Percentiles rank a stretch among this genome's conserved stretches.
These are phyloP conservation scores for Globisporangium parvum DNA, from an alignment of 352 stramenopile genomes.

Conservation along the genomic window DNA sequence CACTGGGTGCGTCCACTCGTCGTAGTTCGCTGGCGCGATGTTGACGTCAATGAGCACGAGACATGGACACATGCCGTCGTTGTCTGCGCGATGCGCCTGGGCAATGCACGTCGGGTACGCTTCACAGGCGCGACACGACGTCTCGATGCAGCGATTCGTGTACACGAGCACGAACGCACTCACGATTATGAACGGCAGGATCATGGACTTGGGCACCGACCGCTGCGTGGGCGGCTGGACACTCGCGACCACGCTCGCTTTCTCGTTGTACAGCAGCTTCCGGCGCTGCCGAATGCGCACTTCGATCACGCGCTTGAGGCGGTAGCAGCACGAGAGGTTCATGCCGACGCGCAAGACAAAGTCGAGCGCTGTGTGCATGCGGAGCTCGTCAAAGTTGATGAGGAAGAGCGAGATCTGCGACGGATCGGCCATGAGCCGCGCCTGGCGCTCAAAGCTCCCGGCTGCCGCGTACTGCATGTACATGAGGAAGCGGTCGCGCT, in stretches of 20 bases:
- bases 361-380: slow-evolving; percentile 16
- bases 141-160: slow-evolving; percentile 14
- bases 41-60: slow-evolving; percentile 28
- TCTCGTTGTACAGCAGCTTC: slow-evolving; percentile 7
- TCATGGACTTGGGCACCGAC: slow-evolving; percentile 17
- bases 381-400: slow-evolving; percentile 24
- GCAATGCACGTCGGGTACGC: slow-evolving; percentile 22
- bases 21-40: slow-evolving; percentile 8
- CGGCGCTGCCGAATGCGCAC: slow-evolving; percentile 8
- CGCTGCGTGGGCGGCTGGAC: slow-evolving; percentile 1
- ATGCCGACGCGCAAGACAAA: slow-evolving; percentile 21
- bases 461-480: slow-evolving; percentile 13
- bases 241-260: not conserved
- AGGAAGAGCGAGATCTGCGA: slow-evolving; percentile 26
- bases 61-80: slow-evolving; percentile 23
- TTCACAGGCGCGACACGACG: slow-evolving; percentile 9
- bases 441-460: slow-evolving; percentile 28
- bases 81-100: slow-evolving; percentile 15
- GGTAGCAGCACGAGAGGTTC: slow-evolving; percentile 22
- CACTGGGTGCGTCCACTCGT: slow-evolving; percentile 21
- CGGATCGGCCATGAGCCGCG: slow-evolving; percentile 24
- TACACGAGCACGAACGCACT: slow-evolving; percentile 14
- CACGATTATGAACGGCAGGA: slow-evolving; percentile 14
- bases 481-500: slow-evolving; percentile 19
- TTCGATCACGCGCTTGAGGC: slow-evolving; percentile 16